phyloP scores from a whole-genome alignment of 345 rosid species.

The Moricandia moricandioides region DNA sequence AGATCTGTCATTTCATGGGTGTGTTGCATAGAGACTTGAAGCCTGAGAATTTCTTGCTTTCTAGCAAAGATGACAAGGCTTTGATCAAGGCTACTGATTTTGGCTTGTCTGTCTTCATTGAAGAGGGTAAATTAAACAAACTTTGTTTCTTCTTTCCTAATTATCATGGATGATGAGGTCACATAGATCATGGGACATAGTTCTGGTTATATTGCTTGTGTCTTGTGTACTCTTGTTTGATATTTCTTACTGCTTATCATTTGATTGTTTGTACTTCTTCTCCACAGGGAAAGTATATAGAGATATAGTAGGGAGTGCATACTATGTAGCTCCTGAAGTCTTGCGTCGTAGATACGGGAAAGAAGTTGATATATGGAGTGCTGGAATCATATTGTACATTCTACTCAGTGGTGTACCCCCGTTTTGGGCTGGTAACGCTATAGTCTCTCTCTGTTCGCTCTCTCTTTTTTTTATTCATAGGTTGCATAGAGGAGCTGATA shows the following conservation, averaged over 20 bases:
- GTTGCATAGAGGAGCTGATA: neutral
- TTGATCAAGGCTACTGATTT: slow-evolving; percentile 79
- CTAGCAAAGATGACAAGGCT: slow-evolving; percentile 63
- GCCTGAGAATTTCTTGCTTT: slow-evolving; percentile 90
- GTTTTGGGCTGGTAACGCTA: slow-evolving; percentile 73
- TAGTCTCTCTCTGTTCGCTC: neutral
- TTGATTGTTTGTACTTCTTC: slow-evolving; percentile 14
- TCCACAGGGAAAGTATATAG: slow-evolving; percentile 47
- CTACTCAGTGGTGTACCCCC: slow-evolving; percentile 93
- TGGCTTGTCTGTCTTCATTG: slow-evolving; percentile 66
- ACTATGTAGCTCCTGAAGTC: slow-evolving; percentile 92
- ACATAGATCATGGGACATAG: neutral
- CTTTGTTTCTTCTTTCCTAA: neutral
- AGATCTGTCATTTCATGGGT: slow-evolving; percentile 85
- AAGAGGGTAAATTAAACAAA: slow-evolving; percentile 35
- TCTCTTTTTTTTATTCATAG: neutral
- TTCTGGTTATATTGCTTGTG: neutral
- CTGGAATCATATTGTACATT: slow-evolving; percentile 76
- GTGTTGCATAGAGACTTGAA: slow-evolving; percentile 88
- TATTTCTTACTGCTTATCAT: slow-evolving; percentile 9
- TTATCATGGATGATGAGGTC: neutral
- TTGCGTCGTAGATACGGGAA: slow-evolving; percentile 68
- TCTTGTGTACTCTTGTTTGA: neutral
- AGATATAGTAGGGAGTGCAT: slow-evolving; percentile 84
- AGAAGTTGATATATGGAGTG: slow-evolving; percentile 92